Evolutionary conservation across 2,329 filamentous ascomycete species (phyloP).

Genomic region (Cryphonectria naterciae): DNA sequence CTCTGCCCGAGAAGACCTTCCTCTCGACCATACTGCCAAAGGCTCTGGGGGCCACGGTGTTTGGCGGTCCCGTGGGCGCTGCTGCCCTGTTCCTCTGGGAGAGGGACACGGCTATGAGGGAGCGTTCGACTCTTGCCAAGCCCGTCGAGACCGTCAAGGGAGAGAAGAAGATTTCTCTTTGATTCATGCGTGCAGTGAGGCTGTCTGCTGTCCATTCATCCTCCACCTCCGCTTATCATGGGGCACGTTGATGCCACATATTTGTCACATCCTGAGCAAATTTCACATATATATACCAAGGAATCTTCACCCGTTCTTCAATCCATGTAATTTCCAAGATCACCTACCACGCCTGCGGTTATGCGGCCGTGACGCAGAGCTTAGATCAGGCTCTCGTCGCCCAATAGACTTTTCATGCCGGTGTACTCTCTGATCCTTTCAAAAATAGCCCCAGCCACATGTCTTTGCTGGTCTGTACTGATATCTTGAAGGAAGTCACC

Average conservation of each 20-base stretch:
- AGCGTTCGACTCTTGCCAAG: background rate
- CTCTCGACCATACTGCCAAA: slow-evolving; percentile 38
- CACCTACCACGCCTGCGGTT: background rate
- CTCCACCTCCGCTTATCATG: too few relatives aligned
- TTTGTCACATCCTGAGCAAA: too few relatives aligned
- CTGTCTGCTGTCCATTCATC: too few relatives aligned
- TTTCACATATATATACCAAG: too few relatives aligned
- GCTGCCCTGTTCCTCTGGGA: slow-evolving; percentile 52
- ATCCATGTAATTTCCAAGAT: background rate
- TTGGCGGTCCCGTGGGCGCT: slow-evolving; percentile 49
- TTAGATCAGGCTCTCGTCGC: slow-evolving; percentile 31
- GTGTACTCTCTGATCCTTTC: slow-evolving; percentile 45
- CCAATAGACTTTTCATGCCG: slow-evolving; percentile 43
- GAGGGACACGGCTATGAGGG: slow-evolving; percentile 42
- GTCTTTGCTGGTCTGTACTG: slow-evolving; percentile 37
- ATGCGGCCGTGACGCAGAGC: background rate
- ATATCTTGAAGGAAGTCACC: slow-evolving; percentile 18
- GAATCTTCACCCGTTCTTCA: background rate
- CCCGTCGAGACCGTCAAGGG: background rate
- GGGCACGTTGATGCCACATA: too few relatives aligned
- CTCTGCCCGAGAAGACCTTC: slow-evolving; percentile 31
- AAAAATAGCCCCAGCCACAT: slow-evolving; percentile 36
- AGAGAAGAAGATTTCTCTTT: background rate
- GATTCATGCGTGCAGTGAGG: too few relatives aligned
- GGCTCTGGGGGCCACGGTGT: slow-evolving; percentile 38